Conservation (phyloP, 2,329 filamentous ascomycete genomes). For the Magnaporthiopsis rhizophila region DNA sequence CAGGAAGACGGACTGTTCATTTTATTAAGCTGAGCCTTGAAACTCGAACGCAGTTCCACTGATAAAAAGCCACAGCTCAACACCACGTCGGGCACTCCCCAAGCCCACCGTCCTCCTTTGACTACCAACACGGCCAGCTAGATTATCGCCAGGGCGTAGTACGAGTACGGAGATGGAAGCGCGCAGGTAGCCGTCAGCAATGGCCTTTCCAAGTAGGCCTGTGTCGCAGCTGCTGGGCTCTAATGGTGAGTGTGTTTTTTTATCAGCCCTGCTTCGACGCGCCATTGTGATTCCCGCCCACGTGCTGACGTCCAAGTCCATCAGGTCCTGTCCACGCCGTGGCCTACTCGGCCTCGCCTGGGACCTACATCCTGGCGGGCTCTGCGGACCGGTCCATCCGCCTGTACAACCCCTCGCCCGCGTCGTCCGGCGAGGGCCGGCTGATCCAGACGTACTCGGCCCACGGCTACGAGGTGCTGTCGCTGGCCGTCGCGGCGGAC, state of each 20-base stretch:
- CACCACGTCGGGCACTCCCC: not conserved
- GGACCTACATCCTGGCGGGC: conserved; percentile 76
- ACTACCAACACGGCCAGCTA: not conserved
- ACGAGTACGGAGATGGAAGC: not conserved
- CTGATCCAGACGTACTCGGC: conserved; percentile 84
- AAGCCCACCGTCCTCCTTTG: not conserved
- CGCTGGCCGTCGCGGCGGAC: conserved; percentile 63
- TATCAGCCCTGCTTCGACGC: not conserved
- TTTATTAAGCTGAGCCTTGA: too few species aligned
- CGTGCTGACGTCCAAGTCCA: not conserved
- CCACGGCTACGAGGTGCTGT: conserved; percentile 88
- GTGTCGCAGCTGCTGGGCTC: conserved; percentile 50
- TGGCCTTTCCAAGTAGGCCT: conserved; percentile 41
- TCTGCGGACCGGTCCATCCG: conserved; percentile 78
- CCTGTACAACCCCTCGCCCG: conserved; percentile 69
- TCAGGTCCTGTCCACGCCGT: conserved; percentile 65
- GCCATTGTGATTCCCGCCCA: not conserved
- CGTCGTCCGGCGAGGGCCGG: conserved; percentile 32
- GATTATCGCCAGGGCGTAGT: not conserved
- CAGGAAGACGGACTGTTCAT: too few species aligned
- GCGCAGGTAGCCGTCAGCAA: conserved; percentile 15
- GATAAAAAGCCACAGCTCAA: not conserved
- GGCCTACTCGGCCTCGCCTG: conserved; percentile 63
- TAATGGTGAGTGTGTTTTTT: conserved; percentile 36
- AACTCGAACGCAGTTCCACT: too few species aligned